Evolutionary conservation across 2,329 filamentous ascomycete species (phyloP), one percentile per base, ranked within the genome.

Genomic region (Elsinoe fawcettii): DNA sequence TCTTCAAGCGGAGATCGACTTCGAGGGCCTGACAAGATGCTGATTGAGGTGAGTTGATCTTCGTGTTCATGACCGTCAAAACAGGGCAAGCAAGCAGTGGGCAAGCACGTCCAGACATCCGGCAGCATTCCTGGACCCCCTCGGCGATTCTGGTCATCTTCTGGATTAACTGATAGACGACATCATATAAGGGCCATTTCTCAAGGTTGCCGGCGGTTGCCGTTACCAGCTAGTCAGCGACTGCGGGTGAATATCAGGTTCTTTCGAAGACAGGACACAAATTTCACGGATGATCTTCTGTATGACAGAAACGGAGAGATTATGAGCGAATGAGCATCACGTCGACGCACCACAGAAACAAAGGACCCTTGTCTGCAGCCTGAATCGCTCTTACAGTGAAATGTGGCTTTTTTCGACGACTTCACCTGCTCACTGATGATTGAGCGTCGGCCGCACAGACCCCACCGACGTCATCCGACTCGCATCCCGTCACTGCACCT

Each of bases 391-490:
- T 30, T 20, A 20, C 18, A 6, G 9, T 30, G 27, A 30, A 20
- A 16, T 20, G 22, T n/a, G n/a, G 34, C 34, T n/a, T 37, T 37
- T n/a, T 37, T 37, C 34, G 14, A 37, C 34, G 14, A 37, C 14
- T n/a, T 37, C 34, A 12, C 34, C 14, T n/a, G 34, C 34, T 37
- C 34, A 37, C 34, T 3, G 14, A n/a, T n/a, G n/a, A n/a, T n/a
- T n/a, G n/a, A 14, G 3, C 34, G 34, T 12, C 34, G 34, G 11
- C 18, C 20, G 49, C 49, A 53, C 49, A 30, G 49, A 25, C 49
- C 49, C 49, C 49, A 39, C 32, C 49, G 49, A 53, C 49, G 49
- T 53, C 49, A 53, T 53, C 32, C 30, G 49, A 53, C 49, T 53
- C 49, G 47, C 49, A 53, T 53, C 49, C 25, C 49, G 25, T 51